A percentile compares a stretch with the other conserved stretches of the same genome.
Evolutionary conservation across 208 protist genomes (phyloP).

Genomic region (Endotrypanum monterogeii): DNA sequence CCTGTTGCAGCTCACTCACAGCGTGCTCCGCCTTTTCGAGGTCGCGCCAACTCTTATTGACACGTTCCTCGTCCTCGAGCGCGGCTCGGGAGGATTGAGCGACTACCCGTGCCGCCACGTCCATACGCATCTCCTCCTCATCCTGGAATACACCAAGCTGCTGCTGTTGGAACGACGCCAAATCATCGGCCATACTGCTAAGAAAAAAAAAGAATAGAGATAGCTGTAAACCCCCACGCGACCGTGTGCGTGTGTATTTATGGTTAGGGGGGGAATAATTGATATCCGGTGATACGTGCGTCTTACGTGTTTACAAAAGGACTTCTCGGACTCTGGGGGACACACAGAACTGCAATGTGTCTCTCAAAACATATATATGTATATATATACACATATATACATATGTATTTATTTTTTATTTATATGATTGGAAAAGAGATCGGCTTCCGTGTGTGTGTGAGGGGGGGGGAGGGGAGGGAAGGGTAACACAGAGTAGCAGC

Average conservation of each 20-base stretch:
- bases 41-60: constrained; percentile 40
- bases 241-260: constrained; percentile 9
- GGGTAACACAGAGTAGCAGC: neutral
- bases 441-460: neutral
- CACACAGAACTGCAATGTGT: no score
- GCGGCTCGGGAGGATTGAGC: constrained; percentile 34
- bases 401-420: neutral
- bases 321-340: no score
- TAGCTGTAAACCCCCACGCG: neutral
- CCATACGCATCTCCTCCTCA: constrained; percentile 52
- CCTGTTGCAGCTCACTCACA: constrained; percentile 27
- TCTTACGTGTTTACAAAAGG: no score
- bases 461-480: neutral
- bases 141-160: constrained; percentile 46
- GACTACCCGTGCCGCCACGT: constrained; percentile 57
- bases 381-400: neutral
- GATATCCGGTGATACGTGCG: no score
- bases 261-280: neutral
- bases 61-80: constrained; percentile 45
- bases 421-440: no score
- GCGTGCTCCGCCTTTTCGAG: constrained; percentile 40
- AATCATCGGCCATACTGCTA: constrained; percentile 45
- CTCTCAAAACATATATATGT: neutral
- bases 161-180: constrained; percentile 29
- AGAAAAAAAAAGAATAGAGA: neutral